phyloP scores from a whole-genome alignment of 768 basidiomycete genomes.

The Pluteus cervinus region DNA sequence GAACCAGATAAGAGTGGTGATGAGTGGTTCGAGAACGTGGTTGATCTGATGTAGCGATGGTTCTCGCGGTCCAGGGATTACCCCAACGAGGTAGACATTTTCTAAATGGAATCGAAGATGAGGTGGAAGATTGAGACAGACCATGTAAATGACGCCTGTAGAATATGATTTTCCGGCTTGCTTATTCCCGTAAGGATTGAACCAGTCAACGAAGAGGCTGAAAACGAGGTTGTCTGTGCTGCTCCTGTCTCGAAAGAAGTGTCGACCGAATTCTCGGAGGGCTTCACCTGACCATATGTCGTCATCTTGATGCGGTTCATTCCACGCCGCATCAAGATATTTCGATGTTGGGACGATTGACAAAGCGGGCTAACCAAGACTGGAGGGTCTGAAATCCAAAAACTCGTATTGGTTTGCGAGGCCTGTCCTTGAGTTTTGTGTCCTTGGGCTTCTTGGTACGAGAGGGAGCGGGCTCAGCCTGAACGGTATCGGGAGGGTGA shows the following conservation, averaged over 20 bases:
- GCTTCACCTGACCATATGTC: neutral
- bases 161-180: slow-evolving; percentile 20
- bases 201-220: slow-evolving; percentile 25
- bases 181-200: slow-evolving; percentile 23
- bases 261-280: slow-evolving; percentile 2
- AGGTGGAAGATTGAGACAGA: slow-evolving; percentile 26
- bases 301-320: no score
- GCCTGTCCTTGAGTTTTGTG: no score
- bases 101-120: slow-evolving; percentile 23
- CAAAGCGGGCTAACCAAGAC: no score
- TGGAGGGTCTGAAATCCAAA: no score
- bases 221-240: slow-evolving; percentile 13
- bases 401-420: no score
- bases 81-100: slow-evolving; percentile 23
- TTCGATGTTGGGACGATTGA: no score
- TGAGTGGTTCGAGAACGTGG: slow-evolving; percentile 19
- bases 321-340: no score
- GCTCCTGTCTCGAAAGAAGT: no score
- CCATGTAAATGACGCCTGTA: slow-evolving; percentile 23
- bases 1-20: slow-evolving; percentile 17
- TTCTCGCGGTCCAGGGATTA: slow-evolving; percentile 24
- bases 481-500: no score
- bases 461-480: no score
- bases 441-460: no score
- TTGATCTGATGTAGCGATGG: slow-evolving; percentile 22